Conservation (phyloP, 164 flowering plant genomes). For the Stephania yunnanensis region DNA sequence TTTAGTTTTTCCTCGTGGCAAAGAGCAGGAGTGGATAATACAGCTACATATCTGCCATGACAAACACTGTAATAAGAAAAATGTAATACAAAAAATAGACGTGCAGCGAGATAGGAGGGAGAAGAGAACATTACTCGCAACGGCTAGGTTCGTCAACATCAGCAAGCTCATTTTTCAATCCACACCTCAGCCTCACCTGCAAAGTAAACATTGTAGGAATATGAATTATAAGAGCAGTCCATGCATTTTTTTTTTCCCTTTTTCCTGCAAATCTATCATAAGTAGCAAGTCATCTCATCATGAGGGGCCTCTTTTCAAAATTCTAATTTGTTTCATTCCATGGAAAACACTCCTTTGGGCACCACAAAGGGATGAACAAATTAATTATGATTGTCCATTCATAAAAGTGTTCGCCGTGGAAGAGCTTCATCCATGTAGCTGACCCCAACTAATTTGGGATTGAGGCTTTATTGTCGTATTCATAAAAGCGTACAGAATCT, state of each 20-base stretch:
- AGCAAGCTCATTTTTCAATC: constrained; percentile 70
- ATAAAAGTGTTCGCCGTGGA: too few species aligned
- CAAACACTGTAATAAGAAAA: background rate
- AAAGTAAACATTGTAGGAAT: constrained; percentile 6
- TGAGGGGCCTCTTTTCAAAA: background rate
- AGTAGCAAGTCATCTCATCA: background rate
- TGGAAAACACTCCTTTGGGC: background rate
- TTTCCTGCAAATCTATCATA: background rate
- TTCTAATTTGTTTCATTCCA: background rate
- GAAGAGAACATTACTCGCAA: constrained; percentile 71
- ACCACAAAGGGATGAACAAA: background rate
- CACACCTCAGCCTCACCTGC: constrained; percentile 93
- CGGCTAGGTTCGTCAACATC: constrained; percentile 99
- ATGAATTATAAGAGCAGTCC: background rate
- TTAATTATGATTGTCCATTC: background rate
- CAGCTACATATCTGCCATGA: constrained; percentile 64
- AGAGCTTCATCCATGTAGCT: too few species aligned
- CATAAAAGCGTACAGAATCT: too few species aligned
- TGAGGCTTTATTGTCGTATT: too few species aligned
- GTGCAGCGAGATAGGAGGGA: background rate
- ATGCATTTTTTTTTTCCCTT: background rate
- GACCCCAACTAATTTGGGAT: too few species aligned
- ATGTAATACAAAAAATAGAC: background rate
- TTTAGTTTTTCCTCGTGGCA: constrained; percentile 77
- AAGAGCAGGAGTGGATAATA: constrained; percentile 73